Base-by-base conservation (phyloP, 768 basidiomycete genomes). In the Mycena polygramma region DNA sequence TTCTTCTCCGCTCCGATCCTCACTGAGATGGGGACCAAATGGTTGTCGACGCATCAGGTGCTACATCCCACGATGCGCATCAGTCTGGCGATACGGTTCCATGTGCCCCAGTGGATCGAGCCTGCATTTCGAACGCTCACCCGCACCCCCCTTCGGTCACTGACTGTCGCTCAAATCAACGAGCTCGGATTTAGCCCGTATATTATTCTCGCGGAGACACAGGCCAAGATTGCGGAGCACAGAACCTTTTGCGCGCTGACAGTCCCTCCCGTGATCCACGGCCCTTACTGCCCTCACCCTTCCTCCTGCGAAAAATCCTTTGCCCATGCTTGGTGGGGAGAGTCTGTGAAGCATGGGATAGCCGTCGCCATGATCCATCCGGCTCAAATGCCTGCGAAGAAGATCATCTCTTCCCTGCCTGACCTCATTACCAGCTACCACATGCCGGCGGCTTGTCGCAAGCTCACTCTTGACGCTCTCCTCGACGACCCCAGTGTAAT, bases 261-360 rank as follows among this genome's bases (percentile, higher is more conserved):
- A 30, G 30, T 30, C 6, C 30, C 30, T 30, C 30, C 30, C 30
- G 30, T 30, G 6, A 30, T 30, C 30, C 30, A 30, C 30, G 30
- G 22, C 60, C 9, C 60, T 61, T 14, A 35, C 45, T 8, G 48
- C 24, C 14, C 60, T 46, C 4, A 24, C 2, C 9, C 9, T 11
- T 3, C 9, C 1, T 9, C 55, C 3, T 57, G 55, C 55, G 37
- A 37, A 3, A 57, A 24, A 37, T 17, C 55, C 3, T 57, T 35
- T 35, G 39, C 19, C 24, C 39, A 57, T 39, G 55, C 55, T 1
- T 57, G 55, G 55, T 57, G 55, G 55, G 55, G 55, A 43, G 41
- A 43, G 9, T 43, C 41, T 7, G 17, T 43, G 13, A 43, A 43
- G 41, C 41, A 43, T 7, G 41, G 41, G 2, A 17, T 43, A 43